Conservation (phyloP, 441 rosid species). For the Monsonia emarginata region DNA sequence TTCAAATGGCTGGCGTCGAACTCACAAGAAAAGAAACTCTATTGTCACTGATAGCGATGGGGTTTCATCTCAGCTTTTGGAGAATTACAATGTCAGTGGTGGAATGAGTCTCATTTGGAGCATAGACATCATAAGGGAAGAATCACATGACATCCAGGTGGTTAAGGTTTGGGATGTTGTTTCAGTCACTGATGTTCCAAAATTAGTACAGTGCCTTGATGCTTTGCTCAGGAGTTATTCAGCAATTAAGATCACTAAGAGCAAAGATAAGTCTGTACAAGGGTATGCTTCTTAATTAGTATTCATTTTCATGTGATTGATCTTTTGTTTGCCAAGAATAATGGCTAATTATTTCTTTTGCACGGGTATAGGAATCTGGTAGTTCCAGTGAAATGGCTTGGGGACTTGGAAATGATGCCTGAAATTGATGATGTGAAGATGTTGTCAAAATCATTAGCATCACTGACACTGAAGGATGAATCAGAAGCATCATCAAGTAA, state of each 20-base stretch:
- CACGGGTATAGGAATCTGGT: neutral
- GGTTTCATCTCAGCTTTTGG: neutral
- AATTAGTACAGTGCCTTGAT: neutral
- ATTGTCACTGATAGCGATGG: neutral
- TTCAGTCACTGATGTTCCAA: neutral
- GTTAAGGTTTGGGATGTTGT: neutral
- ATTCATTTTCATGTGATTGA: neutral
- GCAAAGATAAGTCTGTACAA: neutral
- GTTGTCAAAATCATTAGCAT: neutral
- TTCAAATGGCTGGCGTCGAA: neutral
- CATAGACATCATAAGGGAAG: neutral
- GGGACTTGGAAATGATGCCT: neutral
- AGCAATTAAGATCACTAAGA: neutral
- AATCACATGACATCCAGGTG: neutral
- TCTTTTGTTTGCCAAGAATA: neutral
- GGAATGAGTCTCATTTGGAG: neutral
- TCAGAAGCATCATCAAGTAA: neutral
- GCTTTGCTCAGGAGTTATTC: neutral
- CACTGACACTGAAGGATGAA: neutral
- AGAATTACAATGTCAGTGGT: neutral
- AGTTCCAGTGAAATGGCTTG: neutral
- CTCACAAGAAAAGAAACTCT: neutral
- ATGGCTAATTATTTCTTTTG: neutral
- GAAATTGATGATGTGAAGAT: neutral
- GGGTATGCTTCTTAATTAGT: neutral